Percentiles rank a stretch among this genome's conserved stretches.
These are phyloP conservation scores for Pseudozyma tsukubaensis DNA, from an alignment of 1,284 basidiomycete genomes.

Conservation along the genomic window DNA sequence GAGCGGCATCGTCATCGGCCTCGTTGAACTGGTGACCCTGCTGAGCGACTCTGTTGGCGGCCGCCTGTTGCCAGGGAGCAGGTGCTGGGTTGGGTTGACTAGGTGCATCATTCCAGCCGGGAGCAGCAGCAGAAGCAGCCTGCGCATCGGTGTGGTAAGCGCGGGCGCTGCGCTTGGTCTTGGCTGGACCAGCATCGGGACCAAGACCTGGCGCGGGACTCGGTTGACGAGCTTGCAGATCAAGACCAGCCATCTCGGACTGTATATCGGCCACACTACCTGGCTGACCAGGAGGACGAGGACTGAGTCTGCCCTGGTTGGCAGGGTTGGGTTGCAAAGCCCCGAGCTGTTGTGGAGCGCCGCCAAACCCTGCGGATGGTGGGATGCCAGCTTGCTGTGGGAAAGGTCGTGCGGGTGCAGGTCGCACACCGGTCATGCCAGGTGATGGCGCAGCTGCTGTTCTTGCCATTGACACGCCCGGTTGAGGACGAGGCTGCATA, in stretches of 20 bases:
- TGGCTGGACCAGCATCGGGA: constrained; percentile 47
- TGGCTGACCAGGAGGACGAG: constrained; percentile 35
- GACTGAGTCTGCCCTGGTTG: constrained; percentile 39
- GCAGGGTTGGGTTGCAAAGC: constrained; percentile 20
- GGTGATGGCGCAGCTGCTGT: constrained; percentile 16
- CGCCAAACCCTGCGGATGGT: constrained; percentile 5
- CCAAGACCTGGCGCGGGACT: constrained; percentile 22
- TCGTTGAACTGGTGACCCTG: constrained; percentile 43
- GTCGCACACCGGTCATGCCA: constrained; percentile 23
- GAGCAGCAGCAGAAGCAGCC: constrained; percentile 32
- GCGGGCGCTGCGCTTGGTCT: constrained; percentile 65
- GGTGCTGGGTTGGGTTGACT: constrained; percentile 56
- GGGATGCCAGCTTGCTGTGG: constrained; percentile 25
- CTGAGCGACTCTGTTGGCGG: constrained; percentile 57
- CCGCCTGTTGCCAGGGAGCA: constrained; percentile 63
- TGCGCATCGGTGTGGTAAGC: constrained; percentile 67
- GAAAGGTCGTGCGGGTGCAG: constrained; percentile 31
- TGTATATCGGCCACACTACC: constrained; percentile 20
- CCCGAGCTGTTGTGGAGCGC: constrained; percentile 8
- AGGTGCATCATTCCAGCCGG: constrained; percentile 63
- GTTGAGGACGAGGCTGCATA: constrained; percentile 35
- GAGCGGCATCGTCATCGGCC: constrained; percentile 49
- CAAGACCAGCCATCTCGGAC: constrained; percentile 50
- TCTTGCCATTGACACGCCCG: constrained; percentile 28
- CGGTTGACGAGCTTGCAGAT: constrained; percentile 39